Evolutionary conservation across 2,329 filamentous ascomycete species (phyloP).

Genomic region (Tolypocladium nubicola): DNA sequence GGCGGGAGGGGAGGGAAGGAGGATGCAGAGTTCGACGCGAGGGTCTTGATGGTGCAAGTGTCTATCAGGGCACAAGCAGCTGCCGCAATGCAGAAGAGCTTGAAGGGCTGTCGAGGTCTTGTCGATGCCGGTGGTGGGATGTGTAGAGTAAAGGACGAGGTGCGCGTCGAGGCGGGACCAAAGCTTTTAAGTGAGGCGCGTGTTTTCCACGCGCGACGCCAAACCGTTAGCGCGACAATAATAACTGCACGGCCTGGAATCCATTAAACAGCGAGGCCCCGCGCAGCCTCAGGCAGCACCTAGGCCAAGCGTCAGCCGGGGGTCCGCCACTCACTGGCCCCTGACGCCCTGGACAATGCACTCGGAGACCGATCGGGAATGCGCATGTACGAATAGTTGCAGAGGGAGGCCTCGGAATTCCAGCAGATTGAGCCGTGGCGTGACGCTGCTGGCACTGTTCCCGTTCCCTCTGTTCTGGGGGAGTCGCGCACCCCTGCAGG

Average conservation of each 20-base stretch:
- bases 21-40: slow-evolving; percentile 9
- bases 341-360: not conserved
- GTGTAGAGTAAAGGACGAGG: slow-evolving; percentile 10
- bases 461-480: not conserved
- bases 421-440: not conserved
- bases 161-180: slow-evolving; percentile 8
- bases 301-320: not conserved
- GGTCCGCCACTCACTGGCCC: not conserved
- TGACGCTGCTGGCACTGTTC: not conserved
- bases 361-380: not conserved
- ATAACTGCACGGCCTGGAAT: slow-evolving; percentile 8
- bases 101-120: slow-evolving; percentile 1
- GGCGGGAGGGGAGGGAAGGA: slow-evolving; percentile 9
- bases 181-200: slow-evolving; percentile 27
- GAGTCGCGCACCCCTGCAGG: slow-evolving; percentile 1
- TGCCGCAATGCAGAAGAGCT: slow-evolving; percentile 5
- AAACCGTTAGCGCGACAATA: slow-evolving; percentile 20
- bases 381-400: not conserved
- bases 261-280: slow-evolving; percentile 16
- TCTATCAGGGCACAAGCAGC: slow-evolving; percentile 13
- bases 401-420: not conserved
- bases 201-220: slow-evolving; percentile 21
- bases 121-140: slow-evolving; percentile 7
- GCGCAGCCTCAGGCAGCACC: slow-evolving; percentile 2
- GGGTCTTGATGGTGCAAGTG: slow-evolving; percentile 13